A percentile compares a stretch with the other conserved stretches of the same genome.
These are phyloP conservation scores for Botryosphaeria dothidea DNA, from an alignment of 2,329 filamentous ascomycete species.

Conservation along the genomic window DNA sequence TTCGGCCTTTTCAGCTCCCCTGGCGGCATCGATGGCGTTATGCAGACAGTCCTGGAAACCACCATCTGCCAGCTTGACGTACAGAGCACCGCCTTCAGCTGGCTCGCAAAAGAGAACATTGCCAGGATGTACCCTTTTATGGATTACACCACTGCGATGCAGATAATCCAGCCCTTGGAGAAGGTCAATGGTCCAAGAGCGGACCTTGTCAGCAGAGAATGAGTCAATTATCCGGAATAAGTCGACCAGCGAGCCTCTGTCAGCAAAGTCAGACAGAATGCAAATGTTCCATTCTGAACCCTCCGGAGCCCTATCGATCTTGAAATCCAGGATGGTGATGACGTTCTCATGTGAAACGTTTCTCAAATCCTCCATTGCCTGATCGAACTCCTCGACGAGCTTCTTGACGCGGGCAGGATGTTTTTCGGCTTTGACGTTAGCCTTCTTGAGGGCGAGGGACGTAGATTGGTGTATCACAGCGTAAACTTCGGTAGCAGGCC, in stretches of 20 bases:
- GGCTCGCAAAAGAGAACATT: constrained; percentile 79
- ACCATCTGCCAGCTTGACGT: constrained; percentile 74
- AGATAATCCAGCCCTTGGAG: constrained; percentile 86
- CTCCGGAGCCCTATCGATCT: constrained; percentile 58
- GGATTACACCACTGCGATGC: constrained; percentile 80
- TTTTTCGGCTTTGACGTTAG: constrained; percentile 51
- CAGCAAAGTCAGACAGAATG: constrained; percentile 73
- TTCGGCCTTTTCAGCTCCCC: constrained; percentile 52
- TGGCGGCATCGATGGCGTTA: constrained; percentile 57
- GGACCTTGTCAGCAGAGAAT: constrained; percentile 72
- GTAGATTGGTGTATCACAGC: constrained; percentile 64
- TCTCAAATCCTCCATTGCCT: constrained; percentile 73
- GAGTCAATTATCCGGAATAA: constrained; percentile 76
- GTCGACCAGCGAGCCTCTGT: constrained; percentile 80
- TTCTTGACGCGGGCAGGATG: constrained; percentile 70
- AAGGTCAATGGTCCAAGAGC: constrained; percentile 88
- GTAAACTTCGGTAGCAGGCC: constrained; percentile 68
- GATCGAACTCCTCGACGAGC: constrained; percentile 74
- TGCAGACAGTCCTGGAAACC: constrained; percentile 71
- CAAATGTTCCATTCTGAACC: constrained; percentile 66
- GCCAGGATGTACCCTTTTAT: constrained; percentile 77
- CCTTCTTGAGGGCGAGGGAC: constrained; percentile 65
- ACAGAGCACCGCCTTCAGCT: constrained; percentile 64
- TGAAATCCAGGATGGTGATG: constrained; percentile 79
- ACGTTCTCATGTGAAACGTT: constrained; percentile 74